Evolutionary conservation across 805 yeast species (phyloP).

Genomic region (Cyberlindnera petersonii): DNA sequence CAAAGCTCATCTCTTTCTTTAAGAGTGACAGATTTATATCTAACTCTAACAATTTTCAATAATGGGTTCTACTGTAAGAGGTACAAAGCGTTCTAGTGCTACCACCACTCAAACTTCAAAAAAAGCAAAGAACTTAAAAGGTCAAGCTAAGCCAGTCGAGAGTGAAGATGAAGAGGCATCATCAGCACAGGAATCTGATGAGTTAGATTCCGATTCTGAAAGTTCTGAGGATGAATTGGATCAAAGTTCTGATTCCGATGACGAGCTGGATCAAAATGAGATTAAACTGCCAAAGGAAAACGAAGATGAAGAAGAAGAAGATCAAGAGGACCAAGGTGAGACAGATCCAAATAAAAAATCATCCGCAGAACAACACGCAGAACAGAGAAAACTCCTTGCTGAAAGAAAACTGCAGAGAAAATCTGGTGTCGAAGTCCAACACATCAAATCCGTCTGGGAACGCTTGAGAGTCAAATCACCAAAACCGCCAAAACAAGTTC

Average conservation of each 20-base stretch:
- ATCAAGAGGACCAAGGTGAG: slow-evolving; percentile 1
- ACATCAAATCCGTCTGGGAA: slow-evolving; percentile 88
- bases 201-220: slow-evolving; percentile 16
- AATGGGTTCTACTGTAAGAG: slow-evolving; percentile 21
- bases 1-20: slow-evolving; percentile 7
- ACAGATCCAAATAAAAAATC: slow-evolving; percentile 36
- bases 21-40: not conserved
- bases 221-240: slow-evolving; percentile 22
- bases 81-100: slow-evolving; percentile 23
- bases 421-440: slow-evolving; percentile 81
- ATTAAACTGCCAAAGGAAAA: slow-evolving; percentile 3
- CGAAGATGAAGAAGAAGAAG: slow-evolving; percentile 4
- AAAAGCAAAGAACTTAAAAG: slow-evolving; percentile 20
- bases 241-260: slow-evolving; percentile 24
- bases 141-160: slow-evolving; percentile 17
- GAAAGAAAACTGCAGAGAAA: slow-evolving; percentile 87
- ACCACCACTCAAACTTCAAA: slow-evolving; percentile 10
- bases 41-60: not conserved
- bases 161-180: slow-evolving; percentile 15
- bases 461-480: slow-evolving; percentile 81
- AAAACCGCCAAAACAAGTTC: slow-evolving; percentile 67
- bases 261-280: slow-evolving; percentile 28
- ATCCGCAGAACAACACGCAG: slow-evolving; percentile 71
- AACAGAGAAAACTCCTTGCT: slow-evolving; percentile 69
- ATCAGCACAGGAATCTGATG: slow-evolving; percentile 30